A percentile compares a stretch with the other conserved stretches of the same genome.
Evolutionary conservation across 352 stramenopile genomes (phyloP).

Genomic region (Elongisporangium undulatum): DNA sequence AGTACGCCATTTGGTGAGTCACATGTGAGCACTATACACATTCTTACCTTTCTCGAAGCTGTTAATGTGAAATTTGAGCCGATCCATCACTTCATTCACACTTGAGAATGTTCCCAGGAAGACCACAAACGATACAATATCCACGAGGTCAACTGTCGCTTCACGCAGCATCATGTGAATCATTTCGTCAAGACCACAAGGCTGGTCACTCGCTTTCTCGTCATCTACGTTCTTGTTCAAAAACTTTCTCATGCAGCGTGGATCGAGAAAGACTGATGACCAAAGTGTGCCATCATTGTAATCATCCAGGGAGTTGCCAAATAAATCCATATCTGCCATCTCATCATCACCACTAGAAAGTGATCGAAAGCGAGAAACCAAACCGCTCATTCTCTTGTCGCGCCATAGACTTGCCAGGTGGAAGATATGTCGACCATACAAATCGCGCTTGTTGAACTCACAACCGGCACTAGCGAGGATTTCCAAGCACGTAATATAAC

Average conservation of each 20-base stretch:
- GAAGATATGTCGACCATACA: constrained; percentile 75
- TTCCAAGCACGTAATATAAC: constrained; percentile 38
- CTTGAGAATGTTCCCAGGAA: constrained; percentile 69
- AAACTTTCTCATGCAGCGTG: neutral
- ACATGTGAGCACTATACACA: neutral
- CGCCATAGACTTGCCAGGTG: neutral
- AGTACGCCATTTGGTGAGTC: constrained; percentile 1
- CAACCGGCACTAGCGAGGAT: constrained; percentile 47
- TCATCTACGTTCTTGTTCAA: neutral
- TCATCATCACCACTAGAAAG: neutral
- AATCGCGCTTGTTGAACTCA: constrained; percentile 43
- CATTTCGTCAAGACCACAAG: constrained; percentile 25
- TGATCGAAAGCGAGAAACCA: neutral
- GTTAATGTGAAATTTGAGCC: constrained; percentile 39
- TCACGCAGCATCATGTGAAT: constrained; percentile 25
- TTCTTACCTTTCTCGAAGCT: constrained; percentile 40
- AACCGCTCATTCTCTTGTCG: neutral
- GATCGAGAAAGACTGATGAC: constrained; percentile 8
- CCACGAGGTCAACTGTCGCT: constrained; percentile 44
- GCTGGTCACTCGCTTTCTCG: constrained; percentile 1
- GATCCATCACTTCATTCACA: constrained; percentile 53
- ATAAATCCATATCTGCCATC: neutral
- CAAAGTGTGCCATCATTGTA: neutral
- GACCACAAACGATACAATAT: constrained; percentile 63
- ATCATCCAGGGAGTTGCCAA: neutral